Evolutionary conservation across 2,329 filamentous ascomycete species (phyloP).

Genomic region (Aspergillus fructus): DNA sequence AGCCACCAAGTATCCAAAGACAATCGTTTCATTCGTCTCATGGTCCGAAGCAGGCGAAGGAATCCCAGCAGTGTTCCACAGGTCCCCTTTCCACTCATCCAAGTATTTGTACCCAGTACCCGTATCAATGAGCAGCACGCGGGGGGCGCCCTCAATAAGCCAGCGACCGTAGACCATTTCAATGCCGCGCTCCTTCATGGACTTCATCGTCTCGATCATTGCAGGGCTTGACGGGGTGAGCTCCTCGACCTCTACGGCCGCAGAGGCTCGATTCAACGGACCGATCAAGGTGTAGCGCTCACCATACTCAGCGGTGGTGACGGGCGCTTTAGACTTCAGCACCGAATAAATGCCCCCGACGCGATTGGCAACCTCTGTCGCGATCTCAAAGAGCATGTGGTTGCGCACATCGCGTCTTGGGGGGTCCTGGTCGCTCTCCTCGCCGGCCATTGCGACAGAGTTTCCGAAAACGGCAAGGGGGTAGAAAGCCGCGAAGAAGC

Average conservation of each 20-base stretch:
- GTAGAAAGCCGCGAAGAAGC: not conserved
- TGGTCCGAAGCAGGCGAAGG: slow-evolving; percentile 89
- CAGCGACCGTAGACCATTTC: slow-evolving; percentile 90
- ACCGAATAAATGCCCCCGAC: slow-evolving; percentile 99
- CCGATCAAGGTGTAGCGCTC: slow-evolving; percentile 94
- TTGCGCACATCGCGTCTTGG: slow-evolving; percentile 76
- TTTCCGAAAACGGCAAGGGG: not conserved
- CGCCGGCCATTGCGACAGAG: slow-evolving; percentile 13
- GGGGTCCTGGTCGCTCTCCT: slow-evolving; percentile 60
- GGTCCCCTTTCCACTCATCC: slow-evolving; percentile 94
- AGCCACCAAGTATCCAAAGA: slow-evolving; percentile 94
- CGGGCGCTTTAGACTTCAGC: slow-evolving; percentile 96
- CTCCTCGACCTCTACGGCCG: slow-evolving; percentile 96
- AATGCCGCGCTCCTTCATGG: slow-evolving; percentile 91
- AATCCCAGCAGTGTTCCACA: slow-evolving; percentile 91
- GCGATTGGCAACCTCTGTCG: slow-evolving; percentile 95
- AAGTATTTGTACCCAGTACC: slow-evolving; percentile 87
- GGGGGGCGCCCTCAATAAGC: slow-evolving; percentile 94
- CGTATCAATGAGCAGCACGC: slow-evolving; percentile 92
- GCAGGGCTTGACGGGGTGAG: slow-evolving; percentile 80
- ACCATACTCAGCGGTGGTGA: slow-evolving; percentile 98
- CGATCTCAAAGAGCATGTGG: slow-evolving; percentile 93
- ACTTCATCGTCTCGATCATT: slow-evolving; percentile 77
- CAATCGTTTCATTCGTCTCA: slow-evolving; percentile 95
- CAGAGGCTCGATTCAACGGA: slow-evolving; percentile 86